Percentiles rank a stretch among this genome's conserved stretches.
These are phyloP conservation scores for Crepidotus variabilis DNA, from an alignment of 768 basidiomycete genomes.

Conservation along the genomic window DNA sequence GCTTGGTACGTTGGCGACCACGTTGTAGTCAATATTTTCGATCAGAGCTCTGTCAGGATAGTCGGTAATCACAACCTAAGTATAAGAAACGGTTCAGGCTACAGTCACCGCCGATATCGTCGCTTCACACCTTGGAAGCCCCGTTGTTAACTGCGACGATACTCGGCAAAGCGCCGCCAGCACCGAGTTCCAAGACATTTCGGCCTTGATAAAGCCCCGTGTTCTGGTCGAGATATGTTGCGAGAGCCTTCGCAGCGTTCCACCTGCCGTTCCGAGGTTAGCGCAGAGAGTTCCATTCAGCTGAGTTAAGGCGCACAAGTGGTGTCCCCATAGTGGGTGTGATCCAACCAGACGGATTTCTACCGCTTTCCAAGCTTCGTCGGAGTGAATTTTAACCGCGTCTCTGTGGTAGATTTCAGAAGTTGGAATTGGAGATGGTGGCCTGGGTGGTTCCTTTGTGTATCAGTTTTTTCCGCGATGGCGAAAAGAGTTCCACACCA, in stretches of 20 bases:
- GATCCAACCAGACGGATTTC: constrained; percentile 70
- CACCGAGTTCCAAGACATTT: constrained; percentile 83
- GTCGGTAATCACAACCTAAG: constrained; percentile 82
- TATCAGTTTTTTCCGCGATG: constrained; percentile 8
- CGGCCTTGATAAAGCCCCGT: constrained; percentile 38
- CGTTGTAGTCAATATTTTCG: constrained; percentile 72
- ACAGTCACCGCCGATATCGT: neutral
- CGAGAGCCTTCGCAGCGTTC: constrained; percentile 76
- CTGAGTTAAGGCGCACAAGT: constrained; percentile 45
- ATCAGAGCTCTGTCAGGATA: constrained; percentile 82
- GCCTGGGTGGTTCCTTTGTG: constrained; percentile 59
- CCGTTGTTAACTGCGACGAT: constrained; percentile 71
- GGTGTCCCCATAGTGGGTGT: constrained; percentile 81
- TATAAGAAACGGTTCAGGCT: neutral
- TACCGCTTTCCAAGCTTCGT: constrained; percentile 37
- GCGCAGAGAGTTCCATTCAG: neutral
- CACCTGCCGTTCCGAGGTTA: constrained; percentile 42
- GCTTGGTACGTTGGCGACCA: constrained; percentile 48
- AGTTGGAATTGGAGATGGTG: constrained; percentile 65
- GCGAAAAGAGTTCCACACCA: constrained; percentile 5
- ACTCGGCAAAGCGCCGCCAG: constrained; percentile 87
- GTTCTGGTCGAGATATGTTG: constrained; percentile 62
- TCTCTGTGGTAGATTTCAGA: constrained; percentile 45
- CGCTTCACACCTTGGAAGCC: constrained; percentile 54
- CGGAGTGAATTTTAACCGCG: neutral